Evolutionary conservation across 2,329 filamentous ascomycete genomes (phyloP).

Genomic region (Bipolaris cookei): DNA sequence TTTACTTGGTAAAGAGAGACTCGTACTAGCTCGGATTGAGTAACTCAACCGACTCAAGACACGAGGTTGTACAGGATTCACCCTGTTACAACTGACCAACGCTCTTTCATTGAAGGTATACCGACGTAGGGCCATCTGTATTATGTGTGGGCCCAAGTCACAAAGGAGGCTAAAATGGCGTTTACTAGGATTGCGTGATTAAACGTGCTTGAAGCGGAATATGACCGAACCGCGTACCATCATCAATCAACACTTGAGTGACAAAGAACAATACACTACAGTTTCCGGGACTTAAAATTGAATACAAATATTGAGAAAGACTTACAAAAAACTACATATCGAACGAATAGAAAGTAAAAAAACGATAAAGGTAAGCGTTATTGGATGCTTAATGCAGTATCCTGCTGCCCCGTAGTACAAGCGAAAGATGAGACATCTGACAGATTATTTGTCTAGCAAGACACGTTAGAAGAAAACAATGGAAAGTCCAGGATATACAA

Average conservation of each 20-base stretch:
- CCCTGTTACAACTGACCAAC: neutral
- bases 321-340: no score
- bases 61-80: neutral
- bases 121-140: neutral
- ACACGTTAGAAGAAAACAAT: neutral
- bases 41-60: neutral
- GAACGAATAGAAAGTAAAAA: no score
- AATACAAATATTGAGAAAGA: no score
- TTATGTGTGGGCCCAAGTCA: constrained; percentile 3
- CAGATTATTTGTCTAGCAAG: neutral
- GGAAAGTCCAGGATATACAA: neutral
- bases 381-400: neutral
- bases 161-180: constrained; percentile 27
- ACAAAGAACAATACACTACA: neutral
- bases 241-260: constrained; percentile 3
- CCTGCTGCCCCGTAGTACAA: neutral
- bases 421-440: neutral
- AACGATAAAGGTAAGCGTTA: neutral
- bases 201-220: constrained; percentile 38
- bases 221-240: constrained; percentile 24
- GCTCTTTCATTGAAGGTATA: neutral
- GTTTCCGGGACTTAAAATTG: neutral
- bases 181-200: constrained; percentile 41
- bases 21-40: neutral
- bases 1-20: neutral